Percentiles rank a stretch among this genome's conserved stretches.
phyloP scores from a whole-genome alignment of 805 yeast species.

The Candida hispaniensis region DNA sequence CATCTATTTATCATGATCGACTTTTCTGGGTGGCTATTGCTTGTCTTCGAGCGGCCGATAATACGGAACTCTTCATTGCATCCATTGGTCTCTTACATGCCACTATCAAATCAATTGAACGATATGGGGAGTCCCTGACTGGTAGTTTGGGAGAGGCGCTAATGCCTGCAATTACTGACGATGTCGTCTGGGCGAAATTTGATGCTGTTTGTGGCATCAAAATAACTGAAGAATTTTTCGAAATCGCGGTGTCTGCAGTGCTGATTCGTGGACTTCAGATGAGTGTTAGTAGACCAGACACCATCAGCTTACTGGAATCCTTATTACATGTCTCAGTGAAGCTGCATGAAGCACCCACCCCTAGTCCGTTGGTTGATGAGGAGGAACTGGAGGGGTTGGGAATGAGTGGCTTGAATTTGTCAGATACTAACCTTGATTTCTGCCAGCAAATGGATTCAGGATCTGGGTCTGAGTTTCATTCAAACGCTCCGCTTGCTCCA shows the following conservation, averaged over 20 bases:
- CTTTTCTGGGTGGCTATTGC: constrained; percentile 38
- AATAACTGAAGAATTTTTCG: constrained; percentile 21
- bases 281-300: constrained; percentile 20
- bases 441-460: too few relatives aligned
- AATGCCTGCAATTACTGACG: constrained; percentile 16
- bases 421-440: too few relatives aligned
- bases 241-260: constrained; percentile 21
- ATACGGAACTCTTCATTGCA: constrained; percentile 20
- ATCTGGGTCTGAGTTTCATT: too few relatives aligned
- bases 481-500: constrained; percentile 16
- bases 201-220: constrained; percentile 16
- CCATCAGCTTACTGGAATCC: constrained; percentile 22
- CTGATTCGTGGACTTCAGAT: constrained; percentile 23
- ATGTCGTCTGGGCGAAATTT: constrained; percentile 18
- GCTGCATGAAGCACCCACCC: too few relatives aligned
- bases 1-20: constrained; percentile 36
- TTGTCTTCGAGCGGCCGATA: constrained; percentile 10
- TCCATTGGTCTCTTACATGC: constrained; percentile 21
- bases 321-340: constrained; percentile 22
- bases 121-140: constrained; percentile 20
- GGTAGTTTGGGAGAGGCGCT: constrained; percentile 18
- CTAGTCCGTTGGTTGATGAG: too few relatives aligned
- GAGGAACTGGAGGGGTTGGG: too few relatives aligned
- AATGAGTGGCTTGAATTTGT: too few relatives aligned
- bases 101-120: constrained; percentile 20